Conservation (phyloP, 768 basidiomycete genomes). For the Phallus indusiatus region DNA sequence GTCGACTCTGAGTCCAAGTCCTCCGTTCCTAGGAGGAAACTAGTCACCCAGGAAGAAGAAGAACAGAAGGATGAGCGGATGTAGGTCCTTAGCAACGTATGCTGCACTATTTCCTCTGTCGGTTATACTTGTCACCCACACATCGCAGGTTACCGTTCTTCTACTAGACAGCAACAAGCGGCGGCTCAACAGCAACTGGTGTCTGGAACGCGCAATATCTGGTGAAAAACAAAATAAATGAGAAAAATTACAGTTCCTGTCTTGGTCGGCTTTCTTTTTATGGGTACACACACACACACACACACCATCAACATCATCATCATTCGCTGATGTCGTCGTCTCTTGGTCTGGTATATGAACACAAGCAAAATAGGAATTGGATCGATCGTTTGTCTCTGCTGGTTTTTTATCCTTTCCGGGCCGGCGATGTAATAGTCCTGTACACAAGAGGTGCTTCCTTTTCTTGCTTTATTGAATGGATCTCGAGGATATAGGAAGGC, state of each 20-base stretch:
- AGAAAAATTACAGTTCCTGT: neutral
- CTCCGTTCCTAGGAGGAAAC: conserved; percentile 21
- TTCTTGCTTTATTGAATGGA: neutral
- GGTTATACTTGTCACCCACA: neutral
- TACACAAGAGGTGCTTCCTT: neutral
- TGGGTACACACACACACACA: no score
- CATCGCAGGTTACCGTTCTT: conserved; percentile 67
- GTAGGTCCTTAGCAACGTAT: conserved; percentile 38
- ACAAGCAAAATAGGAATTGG: neutral
- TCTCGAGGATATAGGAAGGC: neutral
- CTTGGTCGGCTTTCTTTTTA: neutral
- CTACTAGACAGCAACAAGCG: conserved; percentile 70
- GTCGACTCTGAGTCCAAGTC: conserved; percentile 45
- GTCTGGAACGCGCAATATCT: conserved; percentile 22
- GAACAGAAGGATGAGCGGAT: conserved; percentile 67
- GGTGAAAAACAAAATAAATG: conserved; percentile 33
- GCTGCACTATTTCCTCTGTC: conserved; percentile 13
- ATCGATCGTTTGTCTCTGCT: neutral
- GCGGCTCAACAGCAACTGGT: conserved; percentile 32
- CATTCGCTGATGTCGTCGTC: neutral
- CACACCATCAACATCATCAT: no score
- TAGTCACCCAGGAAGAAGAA: conserved; percentile 74
- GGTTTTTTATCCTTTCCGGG: neutral
- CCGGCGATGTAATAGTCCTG: neutral
- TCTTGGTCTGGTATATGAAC: neutral